These are phyloP conservation scores for Lophiostoma macrostomum DNA, from an alignment of 495 filamentous ascomycete genomes.

Conservation along the genomic window DNA sequence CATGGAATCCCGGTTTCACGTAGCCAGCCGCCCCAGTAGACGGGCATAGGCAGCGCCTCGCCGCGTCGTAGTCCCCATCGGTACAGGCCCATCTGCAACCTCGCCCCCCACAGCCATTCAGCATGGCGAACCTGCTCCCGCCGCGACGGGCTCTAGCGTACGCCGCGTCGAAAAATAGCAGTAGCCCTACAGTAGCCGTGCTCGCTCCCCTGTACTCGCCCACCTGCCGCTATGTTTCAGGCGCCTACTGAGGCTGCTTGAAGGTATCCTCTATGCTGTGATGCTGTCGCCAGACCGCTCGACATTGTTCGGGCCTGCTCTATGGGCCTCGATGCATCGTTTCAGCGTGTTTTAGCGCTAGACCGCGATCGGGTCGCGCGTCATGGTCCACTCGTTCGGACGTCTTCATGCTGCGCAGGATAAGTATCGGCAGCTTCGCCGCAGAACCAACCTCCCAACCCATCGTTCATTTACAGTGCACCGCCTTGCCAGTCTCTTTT, in stretches of 20 bases:
- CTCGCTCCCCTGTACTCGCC: constrained; percentile 26
- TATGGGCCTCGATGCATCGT: constrained; percentile 21
- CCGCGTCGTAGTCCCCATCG: constrained; percentile 1
- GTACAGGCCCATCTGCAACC: constrained; percentile 19
- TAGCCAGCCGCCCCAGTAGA: constrained; percentile 21
- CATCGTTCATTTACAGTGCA: constrained; percentile 18
- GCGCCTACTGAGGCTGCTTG: constrained; percentile 14
- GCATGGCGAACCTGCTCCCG: background rate
- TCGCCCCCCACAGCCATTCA: constrained; percentile 27
- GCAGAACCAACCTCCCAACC: constrained; percentile 18
- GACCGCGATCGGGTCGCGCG: constrained; percentile 12
- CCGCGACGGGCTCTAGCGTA: constrained; percentile 6
- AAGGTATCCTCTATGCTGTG: constrained; percentile 16
- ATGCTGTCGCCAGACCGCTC: constrained; percentile 25
- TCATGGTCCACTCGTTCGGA: constrained; percentile 27
- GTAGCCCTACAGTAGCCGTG: background rate
- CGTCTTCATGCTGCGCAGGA: constrained; percentile 18
- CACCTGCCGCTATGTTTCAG: constrained; percentile 24
- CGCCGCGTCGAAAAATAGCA: constrained; percentile 16
- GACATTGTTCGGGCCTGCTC: background rate
- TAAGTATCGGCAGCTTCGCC: constrained; percentile 35
- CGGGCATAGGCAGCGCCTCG: constrained; percentile 16
- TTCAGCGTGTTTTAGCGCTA: constrained; percentile 32
- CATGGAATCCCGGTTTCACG: constrained; percentile 17
- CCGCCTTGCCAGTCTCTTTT: constrained; percentile 20